Conservation (phyloP, 2,329 filamentous ascomycete species). For the Cercospora sp. region DNA sequence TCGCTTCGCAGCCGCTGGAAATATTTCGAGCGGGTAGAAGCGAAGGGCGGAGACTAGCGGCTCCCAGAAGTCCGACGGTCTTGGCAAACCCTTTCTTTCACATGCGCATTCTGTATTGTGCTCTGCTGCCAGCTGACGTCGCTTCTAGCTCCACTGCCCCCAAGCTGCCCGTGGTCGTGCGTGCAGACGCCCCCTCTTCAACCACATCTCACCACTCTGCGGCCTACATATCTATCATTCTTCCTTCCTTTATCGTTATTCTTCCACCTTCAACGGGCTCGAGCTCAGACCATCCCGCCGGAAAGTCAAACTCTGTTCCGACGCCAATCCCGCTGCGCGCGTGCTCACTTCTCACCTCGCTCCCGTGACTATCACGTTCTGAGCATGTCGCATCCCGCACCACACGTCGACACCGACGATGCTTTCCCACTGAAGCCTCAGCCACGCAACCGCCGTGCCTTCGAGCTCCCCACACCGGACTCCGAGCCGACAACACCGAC, state of each 20-base stretch:
- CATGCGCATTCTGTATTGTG: slow-evolving; percentile 10
- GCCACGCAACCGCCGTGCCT: slow-evolving; percentile 71
- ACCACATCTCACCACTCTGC: neutral
- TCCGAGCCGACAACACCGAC: slow-evolving; percentile 15
- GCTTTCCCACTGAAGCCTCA: slow-evolving; percentile 44
- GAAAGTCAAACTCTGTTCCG: slow-evolving; percentile 1
- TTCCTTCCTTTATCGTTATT: neutral
- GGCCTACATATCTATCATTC: neutral
- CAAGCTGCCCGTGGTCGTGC: neutral
- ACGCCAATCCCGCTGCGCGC: slow-evolving; percentile 7
- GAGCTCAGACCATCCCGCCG: slow-evolving; percentile 6
- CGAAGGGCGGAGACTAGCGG: neutral
- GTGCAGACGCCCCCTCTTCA: slow-evolving; percentile 5
- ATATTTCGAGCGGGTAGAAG: neutral
- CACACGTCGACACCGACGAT: slow-evolving; percentile 31
- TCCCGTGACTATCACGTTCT: neutral
- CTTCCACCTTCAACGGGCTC: neutral
- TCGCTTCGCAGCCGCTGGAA: neutral
- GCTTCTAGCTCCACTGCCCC: neutral
- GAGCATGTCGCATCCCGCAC: slow-evolving; percentile 32
- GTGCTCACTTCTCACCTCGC: neutral
- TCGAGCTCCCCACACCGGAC: slow-evolving; percentile 56
- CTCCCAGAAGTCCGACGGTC: neutral
- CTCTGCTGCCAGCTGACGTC: slow-evolving; percentile 11
- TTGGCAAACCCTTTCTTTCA: slow-evolving; percentile 4